phyloP scores from a whole-genome alignment of 306 rosid genomes.

The Ceratonia siliqua region DNA sequence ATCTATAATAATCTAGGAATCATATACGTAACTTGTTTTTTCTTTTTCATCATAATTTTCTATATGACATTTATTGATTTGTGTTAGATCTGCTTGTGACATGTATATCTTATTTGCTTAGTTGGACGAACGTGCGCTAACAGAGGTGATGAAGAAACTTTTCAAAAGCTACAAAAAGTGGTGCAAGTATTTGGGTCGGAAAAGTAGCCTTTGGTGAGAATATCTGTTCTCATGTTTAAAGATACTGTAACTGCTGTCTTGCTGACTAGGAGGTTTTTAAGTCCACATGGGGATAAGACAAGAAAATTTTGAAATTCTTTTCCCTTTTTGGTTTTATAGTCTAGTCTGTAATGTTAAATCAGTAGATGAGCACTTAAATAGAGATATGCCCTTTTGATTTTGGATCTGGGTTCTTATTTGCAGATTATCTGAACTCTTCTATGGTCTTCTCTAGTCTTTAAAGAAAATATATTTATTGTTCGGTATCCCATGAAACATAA shows the following conservation, averaged over 20 bases:
- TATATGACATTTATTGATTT: background rate
- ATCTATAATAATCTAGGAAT: constrained; percentile 23
- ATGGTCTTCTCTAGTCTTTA: background rate
- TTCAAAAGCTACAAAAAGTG: constrained; percentile 95
- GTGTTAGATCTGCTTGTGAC: constrained; percentile 35
- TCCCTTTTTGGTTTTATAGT: constrained; percentile 16
- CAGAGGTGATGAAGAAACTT: constrained; percentile 98
- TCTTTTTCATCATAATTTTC: constrained; percentile 6
- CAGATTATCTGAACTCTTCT: constrained; percentile 4
- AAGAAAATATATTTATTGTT: background rate
- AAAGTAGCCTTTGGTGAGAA: constrained; percentile 95
- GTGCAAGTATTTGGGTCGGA: constrained; percentile 99
- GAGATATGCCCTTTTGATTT: constrained; percentile 21
- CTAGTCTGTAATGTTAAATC: background rate
- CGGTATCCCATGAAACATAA: constrained; percentile 9
- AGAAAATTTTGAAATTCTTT: constrained; percentile 8
- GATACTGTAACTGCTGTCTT: background rate
- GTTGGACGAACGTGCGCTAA: constrained; percentile 96
- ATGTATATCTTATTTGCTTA: constrained; percentile 43
- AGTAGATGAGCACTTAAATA: constrained; percentile 8
- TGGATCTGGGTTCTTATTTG: constrained; percentile 12
- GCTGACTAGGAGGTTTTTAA: background rate
- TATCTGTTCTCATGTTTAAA: constrained; percentile 25
- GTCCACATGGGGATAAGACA: background rate
- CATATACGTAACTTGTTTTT: background rate